A percentile compares a stretch with the other conserved stretches of the same genome.
Evolutionary conservation across 805 yeast species (phyloP).

Genomic region (Kurtzmaniella cleridarum): DNA sequence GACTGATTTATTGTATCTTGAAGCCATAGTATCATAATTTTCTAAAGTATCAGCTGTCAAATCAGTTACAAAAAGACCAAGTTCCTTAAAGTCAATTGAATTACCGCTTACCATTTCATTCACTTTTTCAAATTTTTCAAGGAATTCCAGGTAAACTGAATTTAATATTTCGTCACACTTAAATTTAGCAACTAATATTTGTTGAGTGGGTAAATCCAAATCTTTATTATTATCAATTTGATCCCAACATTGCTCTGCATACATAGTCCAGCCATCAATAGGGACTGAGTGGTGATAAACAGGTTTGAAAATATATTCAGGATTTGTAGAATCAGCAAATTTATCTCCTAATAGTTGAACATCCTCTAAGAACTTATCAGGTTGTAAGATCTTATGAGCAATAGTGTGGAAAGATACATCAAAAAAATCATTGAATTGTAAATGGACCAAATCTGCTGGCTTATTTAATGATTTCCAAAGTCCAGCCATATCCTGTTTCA

Average conservation of each 20-base stretch:
- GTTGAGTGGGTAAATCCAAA: conserved; percentile 94
- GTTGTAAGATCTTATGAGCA: conserved; percentile 80
- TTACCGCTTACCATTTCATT: conserved; percentile 1
- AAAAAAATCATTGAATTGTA: conserved; percentile 68
- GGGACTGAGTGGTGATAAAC: conserved; percentile 84
- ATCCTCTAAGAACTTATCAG: conserved; percentile 60
- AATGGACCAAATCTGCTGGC: conserved; percentile 56
- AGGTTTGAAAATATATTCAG: conserved; percentile 49
- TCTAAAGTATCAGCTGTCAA: conserved; percentile 45
- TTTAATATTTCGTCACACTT: conserved; percentile 85
- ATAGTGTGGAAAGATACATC: conserved; percentile 78
- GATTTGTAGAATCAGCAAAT: conserved; percentile 35
- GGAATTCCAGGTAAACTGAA: conserved; percentile 25
- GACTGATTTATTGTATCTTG: conserved; percentile 65
- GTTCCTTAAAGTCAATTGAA: conserved; percentile 37
- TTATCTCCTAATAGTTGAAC: conserved; percentile 60
- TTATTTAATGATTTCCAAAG: conserved; percentile 78
- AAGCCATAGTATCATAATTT: conserved; percentile 64
- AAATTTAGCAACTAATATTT: conserved; percentile 87
- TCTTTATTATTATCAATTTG: conserved; percentile 92
- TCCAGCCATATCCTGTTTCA: conserved; percentile 63
- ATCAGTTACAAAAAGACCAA: conserved; percentile 40
- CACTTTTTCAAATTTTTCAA: conserved; percentile 12
- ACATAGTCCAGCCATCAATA: conserved; percentile 92
- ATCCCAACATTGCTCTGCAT: conserved; percentile 88